phyloP scores from a whole-genome alignment of 2,329 filamentous ascomycete genomes.

The Lasiodiplodia sp. region DNA sequence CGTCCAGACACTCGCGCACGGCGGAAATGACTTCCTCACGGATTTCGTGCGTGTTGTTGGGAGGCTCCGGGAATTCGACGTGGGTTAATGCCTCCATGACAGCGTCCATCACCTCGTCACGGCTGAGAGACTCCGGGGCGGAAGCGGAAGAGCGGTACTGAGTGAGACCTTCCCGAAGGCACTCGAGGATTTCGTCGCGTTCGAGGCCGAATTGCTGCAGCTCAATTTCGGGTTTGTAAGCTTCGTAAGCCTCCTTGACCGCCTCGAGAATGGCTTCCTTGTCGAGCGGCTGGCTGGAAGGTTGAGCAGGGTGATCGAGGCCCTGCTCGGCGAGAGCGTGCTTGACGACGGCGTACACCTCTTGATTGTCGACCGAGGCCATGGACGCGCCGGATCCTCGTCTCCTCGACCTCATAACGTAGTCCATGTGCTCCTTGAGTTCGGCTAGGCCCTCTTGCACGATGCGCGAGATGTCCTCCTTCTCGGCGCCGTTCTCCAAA shows the following conservation, averaged over 20 bases:
- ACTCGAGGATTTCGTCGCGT: slow-evolving; percentile 86
- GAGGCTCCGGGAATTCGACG: slow-evolving; percentile 76
- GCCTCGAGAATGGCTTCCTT: slow-evolving; percentile 86
- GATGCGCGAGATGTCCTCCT: slow-evolving; percentile 77
- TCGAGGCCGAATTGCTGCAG: slow-evolving; percentile 90
- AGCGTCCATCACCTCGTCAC: slow-evolving; percentile 84
- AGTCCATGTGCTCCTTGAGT: slow-evolving; percentile 83
- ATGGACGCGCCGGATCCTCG: slow-evolving; percentile 69
- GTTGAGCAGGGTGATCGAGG: slow-evolving; percentile 54
- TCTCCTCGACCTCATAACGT: slow-evolving; percentile 77
- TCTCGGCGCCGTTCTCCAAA: slow-evolving; percentile 52
- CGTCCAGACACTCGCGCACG: slow-evolving; percentile 85
- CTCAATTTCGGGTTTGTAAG: slow-evolving; percentile 91
- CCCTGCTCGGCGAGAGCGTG: slow-evolving; percentile 70
- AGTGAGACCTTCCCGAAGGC: slow-evolving; percentile 83
- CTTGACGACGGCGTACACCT: slow-evolving; percentile 85
- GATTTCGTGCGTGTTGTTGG: slow-evolving; percentile 73
- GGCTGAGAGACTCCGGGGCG: slow-evolving; percentile 64
- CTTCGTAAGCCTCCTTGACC: slow-evolving; percentile 90
- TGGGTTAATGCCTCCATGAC: slow-evolving; percentile 86
- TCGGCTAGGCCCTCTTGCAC: slow-evolving; percentile 82
- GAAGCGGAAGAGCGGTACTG: slow-evolving; percentile 66
- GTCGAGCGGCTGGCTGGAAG: slow-evolving; percentile 49
- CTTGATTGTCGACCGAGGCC: slow-evolving; percentile 76
- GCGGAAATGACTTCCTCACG: slow-evolving; percentile 84